A percentile compares a stretch with the other conserved stretches of the same genome.
These are phyloP conservation scores for Ceratocystis colombiana DNA, from an alignment of 2,329 filamentous ascomycete genomes.

Conservation along the genomic window DNA sequence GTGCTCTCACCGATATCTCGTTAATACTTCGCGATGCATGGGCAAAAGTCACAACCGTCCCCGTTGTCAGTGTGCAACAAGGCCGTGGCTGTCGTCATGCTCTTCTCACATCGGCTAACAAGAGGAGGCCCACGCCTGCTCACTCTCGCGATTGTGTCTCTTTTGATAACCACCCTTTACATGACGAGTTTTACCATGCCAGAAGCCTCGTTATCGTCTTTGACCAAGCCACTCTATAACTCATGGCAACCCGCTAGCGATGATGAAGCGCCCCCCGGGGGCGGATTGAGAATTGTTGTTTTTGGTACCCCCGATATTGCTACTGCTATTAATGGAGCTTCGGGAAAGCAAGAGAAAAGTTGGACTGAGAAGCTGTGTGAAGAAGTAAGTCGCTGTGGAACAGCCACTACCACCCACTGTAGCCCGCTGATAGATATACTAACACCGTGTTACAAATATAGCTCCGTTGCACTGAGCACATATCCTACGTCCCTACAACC, in stretches of 20 bases:
- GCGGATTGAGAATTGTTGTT: slow-evolving; percentile 41
- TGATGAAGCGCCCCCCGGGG: slow-evolving; percentile 28
- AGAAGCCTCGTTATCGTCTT: slow-evolving; percentile 20
- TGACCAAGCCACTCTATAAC: slow-evolving; percentile 24
- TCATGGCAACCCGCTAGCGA: slow-evolving; percentile 29
- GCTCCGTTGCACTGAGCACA: slow-evolving; percentile 39
- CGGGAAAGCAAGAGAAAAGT: slow-evolving; percentile 28
- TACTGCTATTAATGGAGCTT: slow-evolving; percentile 31
- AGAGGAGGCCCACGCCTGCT: slow-evolving; percentile 33
- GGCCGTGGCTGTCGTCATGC: slow-evolving; percentile 14
- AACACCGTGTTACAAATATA: slow-evolving; percentile 27
- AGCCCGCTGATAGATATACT: background rate
- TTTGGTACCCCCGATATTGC: slow-evolving; percentile 43
- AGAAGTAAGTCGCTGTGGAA: slow-evolving; percentile 34
- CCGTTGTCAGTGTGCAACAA: slow-evolving; percentile 13
- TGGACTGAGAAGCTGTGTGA: slow-evolving; percentile 44
- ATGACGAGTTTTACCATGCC: slow-evolving; percentile 26
- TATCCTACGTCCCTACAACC: slow-evolving; percentile 38
- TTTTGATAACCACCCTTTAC: slow-evolving; percentile 30
- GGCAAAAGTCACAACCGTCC: slow-evolving; percentile 16
- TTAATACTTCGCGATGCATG: slow-evolving; percentile 8
- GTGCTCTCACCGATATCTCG: no score
- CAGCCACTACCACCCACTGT: background rate
- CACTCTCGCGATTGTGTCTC: slow-evolving; percentile 29
- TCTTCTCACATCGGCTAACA: slow-evolving; percentile 37